A percentile compares a stretch with the other conserved stretches of the same genome.
These are phyloP conservation scores for Apiotrichum gamsii DNA, from an alignment of 1,284 basidiomycete species.

Conservation along the genomic window DNA sequence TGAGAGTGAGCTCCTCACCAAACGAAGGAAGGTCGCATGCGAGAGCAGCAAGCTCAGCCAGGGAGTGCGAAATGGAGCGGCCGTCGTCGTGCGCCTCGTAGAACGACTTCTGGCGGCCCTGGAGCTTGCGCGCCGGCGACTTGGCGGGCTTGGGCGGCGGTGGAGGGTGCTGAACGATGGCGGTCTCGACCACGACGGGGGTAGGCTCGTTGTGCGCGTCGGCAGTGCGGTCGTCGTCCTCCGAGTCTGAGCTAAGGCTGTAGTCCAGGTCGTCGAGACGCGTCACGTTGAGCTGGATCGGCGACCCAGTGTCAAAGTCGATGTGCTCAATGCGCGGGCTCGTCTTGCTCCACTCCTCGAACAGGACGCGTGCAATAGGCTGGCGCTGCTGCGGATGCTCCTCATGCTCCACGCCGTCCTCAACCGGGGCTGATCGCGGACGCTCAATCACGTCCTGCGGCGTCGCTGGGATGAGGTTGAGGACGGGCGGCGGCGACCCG, in stretches of 20 bases:
- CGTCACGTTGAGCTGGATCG: conserved; percentile 1
- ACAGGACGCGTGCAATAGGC: background rate
- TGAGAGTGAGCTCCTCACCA: conserved; percentile 7
- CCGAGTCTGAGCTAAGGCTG: background rate
- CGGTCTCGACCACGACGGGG: too few species aligned
- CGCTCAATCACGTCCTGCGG: conserved; percentile 27
- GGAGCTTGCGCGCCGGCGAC: conserved; percentile 2
- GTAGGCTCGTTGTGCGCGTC: background rate
- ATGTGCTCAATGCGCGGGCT: background rate
- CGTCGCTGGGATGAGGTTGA: conserved; percentile 46
- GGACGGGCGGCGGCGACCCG: conserved; percentile 23
- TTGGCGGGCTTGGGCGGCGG: conserved; percentile 4
- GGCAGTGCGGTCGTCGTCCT: background rate
- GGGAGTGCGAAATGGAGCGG: conserved; percentile 14
- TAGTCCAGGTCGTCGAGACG: conserved; percentile 9
- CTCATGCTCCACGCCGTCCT: conserved; percentile 20
- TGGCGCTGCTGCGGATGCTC: background rate
- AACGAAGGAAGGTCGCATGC: conserved; percentile 17
- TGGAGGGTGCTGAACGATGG: too few species aligned
- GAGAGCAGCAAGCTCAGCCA: conserved; percentile 15
- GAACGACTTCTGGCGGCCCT: background rate
- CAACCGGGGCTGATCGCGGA: conserved; percentile 10
- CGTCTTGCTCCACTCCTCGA: too few species aligned
- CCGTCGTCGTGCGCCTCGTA: conserved; percentile 18
- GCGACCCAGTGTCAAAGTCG: background rate